Percentiles rank a stretch among this genome's conserved stretches.
Evolutionary conservation across 1,139 yeast genomes (phyloP).

Genomic region (Ogataea hybrid): DNA sequence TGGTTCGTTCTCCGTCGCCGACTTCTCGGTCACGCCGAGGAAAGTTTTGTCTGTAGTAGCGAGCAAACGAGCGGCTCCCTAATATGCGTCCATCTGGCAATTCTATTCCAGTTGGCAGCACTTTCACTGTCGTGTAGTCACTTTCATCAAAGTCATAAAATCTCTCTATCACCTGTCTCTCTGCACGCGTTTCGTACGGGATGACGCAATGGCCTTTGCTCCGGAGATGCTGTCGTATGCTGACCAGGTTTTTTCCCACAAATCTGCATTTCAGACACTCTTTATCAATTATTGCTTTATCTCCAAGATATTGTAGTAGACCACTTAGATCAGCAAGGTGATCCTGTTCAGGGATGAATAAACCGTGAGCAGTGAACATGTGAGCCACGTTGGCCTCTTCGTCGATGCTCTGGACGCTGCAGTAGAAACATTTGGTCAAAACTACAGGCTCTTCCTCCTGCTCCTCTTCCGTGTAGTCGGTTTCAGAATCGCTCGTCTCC

Average conservation of each 20-base stretch:
- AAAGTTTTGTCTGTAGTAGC: conserved; percentile 42
- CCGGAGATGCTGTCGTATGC: conserved; percentile 51
- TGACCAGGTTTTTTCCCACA: conserved; percentile 45
- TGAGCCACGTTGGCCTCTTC: conserved; percentile 48
- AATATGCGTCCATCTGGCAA: conserved; percentile 50
- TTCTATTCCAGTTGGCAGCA: conserved; percentile 40
- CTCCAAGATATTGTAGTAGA: conserved; percentile 43
- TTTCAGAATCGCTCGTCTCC: conserved; percentile 23
- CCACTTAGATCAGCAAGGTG: conserved; percentile 44
- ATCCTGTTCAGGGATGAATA: conserved; percentile 50
- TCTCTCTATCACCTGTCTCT: conserved; percentile 39
- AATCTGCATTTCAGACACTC: conserved; percentile 57
- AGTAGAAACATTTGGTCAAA: conserved; percentile 41
- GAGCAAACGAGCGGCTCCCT: conserved; percentile 47
- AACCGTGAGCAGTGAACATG: conserved; percentile 48
- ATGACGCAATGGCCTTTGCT: conserved; percentile 55
- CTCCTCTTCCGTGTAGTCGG: conserved; percentile 30
- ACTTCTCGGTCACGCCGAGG: conserved; percentile 26
- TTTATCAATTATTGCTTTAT: conserved; percentile 42
- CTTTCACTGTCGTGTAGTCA: conserved; percentile 37
- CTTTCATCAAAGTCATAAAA: conserved; percentile 44
- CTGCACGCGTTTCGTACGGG: conserved; percentile 51
- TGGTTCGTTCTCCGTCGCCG: conserved; percentile 45
- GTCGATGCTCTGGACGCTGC: conserved; percentile 39
- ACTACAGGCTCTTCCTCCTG: conserved; percentile 30